These are phyloP conservation scores for Quillaja saponaria DNA, from an alignment of 306 rosid genomes.

Conservation along the genomic window DNA sequence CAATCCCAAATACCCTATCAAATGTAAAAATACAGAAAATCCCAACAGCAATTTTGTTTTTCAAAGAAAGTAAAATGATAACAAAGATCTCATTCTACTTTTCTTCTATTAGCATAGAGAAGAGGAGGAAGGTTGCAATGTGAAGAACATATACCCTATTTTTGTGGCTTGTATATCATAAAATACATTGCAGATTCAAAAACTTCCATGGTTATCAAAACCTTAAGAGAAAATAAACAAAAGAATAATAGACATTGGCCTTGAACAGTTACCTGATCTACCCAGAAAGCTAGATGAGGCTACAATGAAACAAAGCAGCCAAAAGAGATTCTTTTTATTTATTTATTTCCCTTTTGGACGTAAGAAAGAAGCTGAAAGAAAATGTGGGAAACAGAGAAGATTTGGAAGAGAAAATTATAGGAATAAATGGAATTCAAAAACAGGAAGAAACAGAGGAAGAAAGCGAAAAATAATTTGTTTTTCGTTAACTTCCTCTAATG, in stretches of 20 bases:
- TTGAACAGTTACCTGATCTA: slow-evolving; percentile 22
- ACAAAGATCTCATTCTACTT: neutral
- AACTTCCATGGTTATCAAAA: neutral
- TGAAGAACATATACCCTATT: neutral
- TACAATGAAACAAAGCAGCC: neutral
- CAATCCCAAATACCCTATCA: neutral
- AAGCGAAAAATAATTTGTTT: neutral
- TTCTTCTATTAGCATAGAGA: neutral
- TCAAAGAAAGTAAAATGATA: neutral
- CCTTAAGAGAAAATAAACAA: neutral
- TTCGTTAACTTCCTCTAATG: slow-evolving; percentile 21
- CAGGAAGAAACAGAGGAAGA: slow-evolving; percentile 11
- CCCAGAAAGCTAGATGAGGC: slow-evolving; percentile 16
- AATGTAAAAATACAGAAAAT: slow-evolving; percentile 8
- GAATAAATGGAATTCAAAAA: slow-evolving; percentile 28
- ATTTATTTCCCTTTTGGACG: neutral
- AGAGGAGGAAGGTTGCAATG: neutral
- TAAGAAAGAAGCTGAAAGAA: neutral
- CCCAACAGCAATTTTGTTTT: neutral
- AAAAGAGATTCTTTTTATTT: too few species aligned
- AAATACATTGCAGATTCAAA: neutral
- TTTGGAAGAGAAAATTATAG: neutral
- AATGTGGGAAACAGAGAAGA: neutral
- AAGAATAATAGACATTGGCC: neutral
- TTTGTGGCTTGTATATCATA: neutral